Base-by-base conservation (phyloP, 768 basidiomycete genomes). In the Chalciporus pseudorubinellus region DNA sequence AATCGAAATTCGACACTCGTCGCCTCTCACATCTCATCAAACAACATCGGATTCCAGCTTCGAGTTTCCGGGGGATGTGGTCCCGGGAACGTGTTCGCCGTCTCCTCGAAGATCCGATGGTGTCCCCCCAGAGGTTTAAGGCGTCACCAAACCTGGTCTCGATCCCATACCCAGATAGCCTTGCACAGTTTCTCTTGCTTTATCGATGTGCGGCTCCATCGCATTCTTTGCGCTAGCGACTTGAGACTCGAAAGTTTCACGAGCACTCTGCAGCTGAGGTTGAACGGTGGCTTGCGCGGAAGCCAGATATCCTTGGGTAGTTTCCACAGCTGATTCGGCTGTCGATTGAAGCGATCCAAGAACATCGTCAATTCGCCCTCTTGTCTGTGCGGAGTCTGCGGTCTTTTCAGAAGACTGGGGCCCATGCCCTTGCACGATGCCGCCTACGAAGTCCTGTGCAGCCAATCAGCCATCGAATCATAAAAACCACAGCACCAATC, bases 101-200 rank as follows among this genome's bases (percentile, higher is more conserved):
- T 69, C 75, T 64, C 77, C 59, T 0, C 73, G 72, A 10, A 74
- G 72, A 20, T 64, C 74, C 3, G 61, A 45, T 60, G 61, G 5
- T 57, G 57, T 19, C 28, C 2, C 16, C 18, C 8, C 16, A 38
- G 33, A 44, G 48, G 42, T 16, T 28, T 50, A 52, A 16, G 55
- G 53, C 4, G 58, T 47, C 29, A 46, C 55, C 10, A 44, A 47
- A 19, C 39, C 48, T 31, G 55, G 44, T 43, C 28, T 39, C 5
- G 46, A 41, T 28, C 52, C 55, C 6, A 55, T 47, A n/a, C 55
- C 59, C 19, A 63, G 31, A 34, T 59, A 57, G 0, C 53, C 52
- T 29, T 65, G 56, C 13, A 57, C 61, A 9, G 55, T 50, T 13
- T 57, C 59, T 16, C 44, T 36, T 22, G 68, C 65, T 11, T 54